phyloP scores from a whole-genome alignment of 495 filamentous ascomycete species.

The Trichocladium antarcticum region DNA sequence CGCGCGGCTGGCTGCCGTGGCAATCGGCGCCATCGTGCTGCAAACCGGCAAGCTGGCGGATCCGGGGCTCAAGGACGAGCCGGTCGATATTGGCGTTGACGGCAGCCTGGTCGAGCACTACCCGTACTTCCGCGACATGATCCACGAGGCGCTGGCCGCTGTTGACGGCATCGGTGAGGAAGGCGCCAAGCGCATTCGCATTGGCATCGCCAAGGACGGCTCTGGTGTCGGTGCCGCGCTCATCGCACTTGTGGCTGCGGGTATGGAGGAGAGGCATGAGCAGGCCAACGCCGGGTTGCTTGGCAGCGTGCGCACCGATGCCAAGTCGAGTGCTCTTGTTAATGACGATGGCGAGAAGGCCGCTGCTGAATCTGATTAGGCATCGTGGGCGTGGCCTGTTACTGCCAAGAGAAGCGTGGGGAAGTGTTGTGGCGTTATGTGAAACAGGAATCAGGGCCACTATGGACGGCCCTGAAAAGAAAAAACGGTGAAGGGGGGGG shows the following conservation, averaged over 20 bases:
- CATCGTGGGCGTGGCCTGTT: not conserved
- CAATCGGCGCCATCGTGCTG: conserved; percentile 71
- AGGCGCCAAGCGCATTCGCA: conserved; percentile 69
- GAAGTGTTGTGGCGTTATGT: conserved; percentile 14
- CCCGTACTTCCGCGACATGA: conserved; percentile 69
- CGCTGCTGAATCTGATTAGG: conserved; percentile 23
- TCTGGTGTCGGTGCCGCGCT: conserved; percentile 84
- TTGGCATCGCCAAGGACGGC: conserved; percentile 91
- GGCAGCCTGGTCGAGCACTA: conserved; percentile 87
- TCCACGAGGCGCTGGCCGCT: conserved; percentile 58
- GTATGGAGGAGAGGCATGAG: conserved; percentile 36
- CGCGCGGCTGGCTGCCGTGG: conserved; percentile 77
- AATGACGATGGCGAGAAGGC: conserved; percentile 14
- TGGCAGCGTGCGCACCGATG: conserved; percentile 15
- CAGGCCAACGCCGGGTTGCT: conserved; percentile 13
- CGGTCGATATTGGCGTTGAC: conserved; percentile 83
- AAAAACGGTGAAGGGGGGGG: no score
- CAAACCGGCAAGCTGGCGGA: conserved; percentile 55
- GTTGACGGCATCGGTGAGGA: conserved; percentile 59
- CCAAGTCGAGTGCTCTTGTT: conserved; percentile 13
- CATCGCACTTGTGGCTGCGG: conserved; percentile 64
- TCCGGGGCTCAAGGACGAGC: conserved; percentile 38
- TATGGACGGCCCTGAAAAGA: not conserved
- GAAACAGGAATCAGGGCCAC: not conserved
- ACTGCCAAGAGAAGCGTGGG: not conserved